A percentile compares a stretch with the other conserved stretches of the same genome.
Evolutionary conservation across 2,329 filamentous ascomycete genomes (phyloP).

Genomic region (Pseudogymnoascus sp.): DNA sequence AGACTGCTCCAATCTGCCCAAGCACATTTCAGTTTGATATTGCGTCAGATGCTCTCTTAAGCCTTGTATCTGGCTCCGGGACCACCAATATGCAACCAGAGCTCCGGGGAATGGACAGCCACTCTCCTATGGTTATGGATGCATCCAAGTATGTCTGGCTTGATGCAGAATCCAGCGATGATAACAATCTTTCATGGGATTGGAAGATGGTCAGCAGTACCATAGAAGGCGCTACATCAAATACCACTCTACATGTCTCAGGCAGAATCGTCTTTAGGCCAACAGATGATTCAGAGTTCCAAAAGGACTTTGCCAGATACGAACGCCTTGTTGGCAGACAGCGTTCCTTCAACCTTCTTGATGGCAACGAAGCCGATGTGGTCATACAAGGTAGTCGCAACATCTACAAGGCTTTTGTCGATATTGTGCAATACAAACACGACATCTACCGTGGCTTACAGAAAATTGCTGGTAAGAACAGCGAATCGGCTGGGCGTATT

Average conservation of each 20-base stretch:
- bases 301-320: not conserved
- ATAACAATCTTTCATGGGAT: no score
- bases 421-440: constrained; percentile 12
- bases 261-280: constrained; percentile 2
- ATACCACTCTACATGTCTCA: not conserved
- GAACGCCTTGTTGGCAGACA: not conserved
- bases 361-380: constrained; percentile 19
- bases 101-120: no score
- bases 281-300: not conserved
- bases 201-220: no score
- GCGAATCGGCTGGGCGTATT: constrained; percentile 23
- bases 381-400: constrained; percentile 21
- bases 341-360: constrained; percentile 18
- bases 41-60: no score
- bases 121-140: no score
- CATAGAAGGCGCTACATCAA: not conserved
- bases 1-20: no score
- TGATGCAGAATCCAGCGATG: no score
- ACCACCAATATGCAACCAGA: no score
- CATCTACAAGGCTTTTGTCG: constrained; percentile 11
- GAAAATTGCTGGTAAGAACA: constrained; percentile 20
- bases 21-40: no score
- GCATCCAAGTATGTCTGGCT: no score
- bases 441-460: constrained; percentile 10
- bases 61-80: no score